Percentiles rank a stretch among this genome's conserved stretches.
These are phyloP conservation scores for Globisporangium ultimum DNA, from an alignment of 352 stramenopile species.

Conservation along the genomic window DNA sequence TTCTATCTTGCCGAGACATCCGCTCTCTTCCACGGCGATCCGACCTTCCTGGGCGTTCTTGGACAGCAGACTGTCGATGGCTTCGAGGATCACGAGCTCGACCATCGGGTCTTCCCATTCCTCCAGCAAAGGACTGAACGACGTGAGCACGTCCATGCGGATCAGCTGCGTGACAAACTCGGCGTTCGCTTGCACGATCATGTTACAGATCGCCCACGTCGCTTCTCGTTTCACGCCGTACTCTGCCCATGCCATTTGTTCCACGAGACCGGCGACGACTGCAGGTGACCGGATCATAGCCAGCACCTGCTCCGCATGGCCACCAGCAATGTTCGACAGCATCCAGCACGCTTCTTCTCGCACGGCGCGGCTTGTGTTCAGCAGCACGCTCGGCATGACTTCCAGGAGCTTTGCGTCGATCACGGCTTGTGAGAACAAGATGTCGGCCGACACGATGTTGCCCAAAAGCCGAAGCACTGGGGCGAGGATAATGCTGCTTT, in stretches of 20 bases:
- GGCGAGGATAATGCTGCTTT: constrained; percentile 79
- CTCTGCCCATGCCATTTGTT: constrained; percentile 87
- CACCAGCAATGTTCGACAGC: constrained; percentile 82
- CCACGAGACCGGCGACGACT: constrained; percentile 60
- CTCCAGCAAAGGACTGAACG: constrained; percentile 69
- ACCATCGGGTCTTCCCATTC: constrained; percentile 86
- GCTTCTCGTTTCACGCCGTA: constrained; percentile 83
- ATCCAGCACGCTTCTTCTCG: constrained; percentile 87
- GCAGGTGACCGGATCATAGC: constrained; percentile 70
- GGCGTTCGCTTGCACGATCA: constrained; percentile 66
- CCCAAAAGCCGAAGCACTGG: constrained; percentile 72
- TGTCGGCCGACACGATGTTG: constrained; percentile 82
- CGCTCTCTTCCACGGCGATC: constrained; percentile 76
- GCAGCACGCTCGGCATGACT: constrained; percentile 83
- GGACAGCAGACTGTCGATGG: constrained; percentile 64
- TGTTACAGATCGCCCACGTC: constrained; percentile 85
- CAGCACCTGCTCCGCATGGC: constrained; percentile 67
- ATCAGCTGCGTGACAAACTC: constrained; percentile 66
- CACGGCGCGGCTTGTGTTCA: constrained; percentile 71
- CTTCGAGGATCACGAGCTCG: constrained; percentile 82
- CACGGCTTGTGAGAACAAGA: constrained; percentile 68
- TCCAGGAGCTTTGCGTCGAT: constrained; percentile 77
- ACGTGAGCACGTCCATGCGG: constrained; percentile 67
- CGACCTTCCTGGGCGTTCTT: constrained; percentile 61
- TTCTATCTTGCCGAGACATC: constrained; percentile 73